phyloP scores from a whole-genome alignment of 2,329 filamentous ascomycete species.

The Sclerotinia borealis region DNA sequence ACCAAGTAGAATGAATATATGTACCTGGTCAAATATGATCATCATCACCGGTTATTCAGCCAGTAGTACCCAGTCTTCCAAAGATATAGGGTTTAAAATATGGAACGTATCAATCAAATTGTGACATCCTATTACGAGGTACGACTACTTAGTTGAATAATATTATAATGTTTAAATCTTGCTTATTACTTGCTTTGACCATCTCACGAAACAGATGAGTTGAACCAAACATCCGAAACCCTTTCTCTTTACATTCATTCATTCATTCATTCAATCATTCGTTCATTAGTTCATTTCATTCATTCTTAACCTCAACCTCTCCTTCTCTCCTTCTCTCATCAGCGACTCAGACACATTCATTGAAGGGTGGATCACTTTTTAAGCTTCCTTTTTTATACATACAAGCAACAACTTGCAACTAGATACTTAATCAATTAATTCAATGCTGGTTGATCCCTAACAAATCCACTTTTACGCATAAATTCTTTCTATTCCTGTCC shows the following conservation, averaged over 20 bases:
- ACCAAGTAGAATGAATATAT: no score
- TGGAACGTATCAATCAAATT: not conserved
- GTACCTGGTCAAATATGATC: no score
- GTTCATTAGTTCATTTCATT: not conserved
- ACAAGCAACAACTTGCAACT: not conserved
- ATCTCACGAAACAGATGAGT: not conserved
- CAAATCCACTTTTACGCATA: not conserved
- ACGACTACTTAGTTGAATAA: no score
- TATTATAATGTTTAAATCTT: not conserved
- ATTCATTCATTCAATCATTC: not conserved
- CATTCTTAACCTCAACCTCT: not conserved
- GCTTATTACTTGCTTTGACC: not conserved
- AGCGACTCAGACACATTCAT: not conserved
- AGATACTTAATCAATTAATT: not conserved
- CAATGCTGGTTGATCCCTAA: not conserved
- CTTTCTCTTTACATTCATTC: not conserved
- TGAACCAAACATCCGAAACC: not conserved
- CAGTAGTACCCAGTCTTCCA: not conserved
- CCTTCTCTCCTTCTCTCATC: not conserved
- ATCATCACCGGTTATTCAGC: no score
- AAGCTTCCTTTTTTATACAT: not conserved
- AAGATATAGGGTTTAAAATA: not conserved
- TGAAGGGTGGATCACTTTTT: not conserved
- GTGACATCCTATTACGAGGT: not conserved
- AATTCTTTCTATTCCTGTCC: slow-evolving; percentile 2